Conservation (phyloP, 352 stramenopile species). For the Elongisporangium senticosum region DNA sequence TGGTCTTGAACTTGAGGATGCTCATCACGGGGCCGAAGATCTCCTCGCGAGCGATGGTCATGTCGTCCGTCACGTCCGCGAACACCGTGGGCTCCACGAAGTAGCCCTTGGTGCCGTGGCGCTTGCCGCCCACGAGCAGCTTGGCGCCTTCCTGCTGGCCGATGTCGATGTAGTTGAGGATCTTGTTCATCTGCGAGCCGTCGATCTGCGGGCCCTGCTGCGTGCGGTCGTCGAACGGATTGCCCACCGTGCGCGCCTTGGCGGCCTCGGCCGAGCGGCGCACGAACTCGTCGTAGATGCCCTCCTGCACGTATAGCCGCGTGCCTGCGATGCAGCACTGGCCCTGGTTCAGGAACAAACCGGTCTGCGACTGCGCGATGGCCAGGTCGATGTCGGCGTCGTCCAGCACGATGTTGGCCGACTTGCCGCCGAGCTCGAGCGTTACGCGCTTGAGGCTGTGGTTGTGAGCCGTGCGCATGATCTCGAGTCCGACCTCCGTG, state of each 20-base stretch:
- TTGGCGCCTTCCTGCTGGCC: conserved; percentile 79
- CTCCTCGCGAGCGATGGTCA: conserved; percentile 89
- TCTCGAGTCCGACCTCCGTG: conserved; percentile 51
- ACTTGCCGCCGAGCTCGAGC: conserved; percentile 76
- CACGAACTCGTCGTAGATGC: conserved; percentile 87
- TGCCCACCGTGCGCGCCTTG: conserved; percentile 44
- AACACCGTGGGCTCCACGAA: conserved; percentile 94
- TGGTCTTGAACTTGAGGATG: conserved; percentile 86
- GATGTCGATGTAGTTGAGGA: conserved; percentile 79
- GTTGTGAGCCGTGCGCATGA: conserved; percentile 47
- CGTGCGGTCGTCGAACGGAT: conserved; percentile 34
- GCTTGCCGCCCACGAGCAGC: conserved; percentile 76
- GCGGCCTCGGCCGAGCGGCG: conserved; percentile 42
- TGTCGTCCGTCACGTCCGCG: conserved; percentile 67
- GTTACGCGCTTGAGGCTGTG: conserved; percentile 70
- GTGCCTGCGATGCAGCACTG: conserved; percentile 84
- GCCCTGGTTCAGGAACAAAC: conserved; percentile 83
- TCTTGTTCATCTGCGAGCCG: conserved; percentile 69
- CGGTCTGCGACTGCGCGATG: conserved; percentile 40
- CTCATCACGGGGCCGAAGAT: conserved; percentile 91
- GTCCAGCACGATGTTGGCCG: conserved; percentile 66
- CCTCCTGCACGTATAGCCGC: conserved; percentile 87
- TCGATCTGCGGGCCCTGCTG: conserved; percentile 65
- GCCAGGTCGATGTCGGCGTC: conserved; percentile 65
- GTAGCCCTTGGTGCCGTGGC: conserved; percentile 57